Conservation (phyloP, 108 stramenopile genomes). For the Pseudonitzschia multiseries region DNA sequence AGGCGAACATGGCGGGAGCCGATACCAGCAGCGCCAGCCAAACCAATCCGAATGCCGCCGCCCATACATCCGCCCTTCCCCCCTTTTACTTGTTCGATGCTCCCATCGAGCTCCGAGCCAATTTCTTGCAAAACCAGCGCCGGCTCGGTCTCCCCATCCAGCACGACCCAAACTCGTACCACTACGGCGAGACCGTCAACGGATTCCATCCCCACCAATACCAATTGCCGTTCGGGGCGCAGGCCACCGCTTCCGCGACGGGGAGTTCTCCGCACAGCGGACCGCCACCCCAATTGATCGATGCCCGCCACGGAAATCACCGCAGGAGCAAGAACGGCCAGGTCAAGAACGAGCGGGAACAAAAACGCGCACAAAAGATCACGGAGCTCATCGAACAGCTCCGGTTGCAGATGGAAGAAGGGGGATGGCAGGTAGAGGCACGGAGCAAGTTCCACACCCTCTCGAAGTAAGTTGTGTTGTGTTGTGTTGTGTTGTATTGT, state of each 20-base stretch:
- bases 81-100: conserved; percentile 57
- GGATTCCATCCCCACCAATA: conserved; percentile 70
- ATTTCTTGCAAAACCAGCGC: conserved; percentile 42
- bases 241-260: background rate
- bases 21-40: no score
- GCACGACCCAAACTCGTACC: conserved; percentile 46
- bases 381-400: conserved; percentile 74
- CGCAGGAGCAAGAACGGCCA: conserved; percentile 33
- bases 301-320: conserved; percentile 34
- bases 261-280: background rate
- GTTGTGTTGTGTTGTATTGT: no score
- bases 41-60: background rate
- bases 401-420: conserved; percentile 67
- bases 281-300: conserved; percentile 29
- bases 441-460: conserved; percentile 84
- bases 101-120: conserved; percentile 43
- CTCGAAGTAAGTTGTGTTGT: conserved; percentile 65
- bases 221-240: conserved; percentile 14
- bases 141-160: conserved; percentile 37
- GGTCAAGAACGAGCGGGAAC: conserved; percentile 71
- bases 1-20: no score
- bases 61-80: conserved; percentile 11
- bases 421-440: conserved; percentile 75
- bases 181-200: conserved; percentile 65
- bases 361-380: conserved; percentile 76